These are phyloP conservation scores for Penicillium sp. DNA, from an alignment of 2,329 filamentous ascomycete species.

Conservation along the genomic window DNA sequence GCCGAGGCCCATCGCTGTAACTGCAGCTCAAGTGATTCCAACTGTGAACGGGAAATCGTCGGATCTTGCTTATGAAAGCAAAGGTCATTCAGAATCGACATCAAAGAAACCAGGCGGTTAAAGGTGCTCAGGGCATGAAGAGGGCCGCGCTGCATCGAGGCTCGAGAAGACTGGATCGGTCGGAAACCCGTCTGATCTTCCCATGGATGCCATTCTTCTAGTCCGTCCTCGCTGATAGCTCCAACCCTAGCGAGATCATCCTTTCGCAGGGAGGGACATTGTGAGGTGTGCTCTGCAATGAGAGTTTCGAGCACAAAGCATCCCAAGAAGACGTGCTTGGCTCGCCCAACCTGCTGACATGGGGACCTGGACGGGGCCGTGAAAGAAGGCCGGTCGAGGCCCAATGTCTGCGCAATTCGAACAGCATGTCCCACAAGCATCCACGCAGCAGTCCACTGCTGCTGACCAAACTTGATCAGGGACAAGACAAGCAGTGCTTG, in stretches of 20 bases:
- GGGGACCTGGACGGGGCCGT: constrained; percentile 46
- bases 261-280: constrained; percentile 52
- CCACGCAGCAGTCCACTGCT: constrained; percentile 63
- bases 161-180: constrained; percentile 27
- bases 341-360: constrained; percentile 38
- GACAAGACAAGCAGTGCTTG: constrained; percentile 62
- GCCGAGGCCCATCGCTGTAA: constrained; percentile 36
- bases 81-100: constrained; percentile 37
- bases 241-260: constrained; percentile 53
- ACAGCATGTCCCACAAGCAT: constrained; percentile 66
- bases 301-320: constrained; percentile 58
- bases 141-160: constrained; percentile 40
- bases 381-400: constrained; percentile 48
- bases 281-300: constrained; percentile 50
- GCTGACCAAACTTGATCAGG: constrained; percentile 63
- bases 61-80: constrained; percentile 31
- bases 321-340: constrained; percentile 52
- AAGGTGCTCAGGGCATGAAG: constrained; percentile 56
- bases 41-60: constrained; percentile 25
- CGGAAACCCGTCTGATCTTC: constrained; percentile 49
- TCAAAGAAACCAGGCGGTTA: constrained; percentile 51
- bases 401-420: constrained; percentile 45
- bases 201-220: constrained; percentile 78
- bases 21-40: constrained; percentile 35
- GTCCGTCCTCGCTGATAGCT: constrained; percentile 63